phyloP scores from a whole-genome alignment of 2,329 filamentous ascomycete species.

The Salinomyces thailandicus region DNA sequence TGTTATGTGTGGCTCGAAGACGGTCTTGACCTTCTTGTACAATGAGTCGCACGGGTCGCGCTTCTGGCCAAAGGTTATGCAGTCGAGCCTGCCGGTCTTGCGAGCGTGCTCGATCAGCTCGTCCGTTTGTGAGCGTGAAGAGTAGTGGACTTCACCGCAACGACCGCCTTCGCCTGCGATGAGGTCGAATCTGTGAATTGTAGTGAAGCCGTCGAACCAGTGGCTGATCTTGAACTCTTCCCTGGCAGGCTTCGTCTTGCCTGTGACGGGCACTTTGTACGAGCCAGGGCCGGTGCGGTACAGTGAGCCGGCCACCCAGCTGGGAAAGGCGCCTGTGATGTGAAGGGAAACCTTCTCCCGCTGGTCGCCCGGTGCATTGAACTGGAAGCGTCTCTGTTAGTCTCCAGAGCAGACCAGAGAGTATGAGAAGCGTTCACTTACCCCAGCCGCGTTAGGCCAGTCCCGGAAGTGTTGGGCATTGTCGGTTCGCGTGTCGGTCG shows the following conservation, averaged over 20 bases:
- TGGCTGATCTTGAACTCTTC: background rate
- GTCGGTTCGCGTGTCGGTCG: too few species aligned
- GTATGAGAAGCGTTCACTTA: slow-evolving; percentile 3
- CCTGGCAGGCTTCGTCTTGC: background rate
- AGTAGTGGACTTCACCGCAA: background rate
- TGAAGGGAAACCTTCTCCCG: background rate
- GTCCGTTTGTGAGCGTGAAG: background rate
- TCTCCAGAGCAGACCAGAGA: background rate
- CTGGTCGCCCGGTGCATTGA: background rate
- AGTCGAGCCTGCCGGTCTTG: background rate
- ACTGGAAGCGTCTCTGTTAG: background rate
- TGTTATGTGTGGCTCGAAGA: background rate
- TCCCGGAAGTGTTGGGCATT: slow-evolving; percentile 13
- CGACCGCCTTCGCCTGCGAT: slow-evolving; percentile 26
- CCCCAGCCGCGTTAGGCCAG: slow-evolving; percentile 10
- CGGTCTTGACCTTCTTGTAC: background rate
- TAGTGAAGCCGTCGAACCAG: slow-evolving; percentile 65
- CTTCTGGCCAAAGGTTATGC: background rate
- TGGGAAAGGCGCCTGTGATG: background rate
- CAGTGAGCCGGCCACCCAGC: background rate
- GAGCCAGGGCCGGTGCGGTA: background rate
- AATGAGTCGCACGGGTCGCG: background rate
- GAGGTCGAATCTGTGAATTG: slow-evolving; percentile 64
- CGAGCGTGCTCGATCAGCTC: background rate
- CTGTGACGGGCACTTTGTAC: background rate